These are phyloP conservation scores for Microsporum canis DNA, from an alignment of 2,329 filamentous ascomycete genomes.

Conservation along the genomic window DNA sequence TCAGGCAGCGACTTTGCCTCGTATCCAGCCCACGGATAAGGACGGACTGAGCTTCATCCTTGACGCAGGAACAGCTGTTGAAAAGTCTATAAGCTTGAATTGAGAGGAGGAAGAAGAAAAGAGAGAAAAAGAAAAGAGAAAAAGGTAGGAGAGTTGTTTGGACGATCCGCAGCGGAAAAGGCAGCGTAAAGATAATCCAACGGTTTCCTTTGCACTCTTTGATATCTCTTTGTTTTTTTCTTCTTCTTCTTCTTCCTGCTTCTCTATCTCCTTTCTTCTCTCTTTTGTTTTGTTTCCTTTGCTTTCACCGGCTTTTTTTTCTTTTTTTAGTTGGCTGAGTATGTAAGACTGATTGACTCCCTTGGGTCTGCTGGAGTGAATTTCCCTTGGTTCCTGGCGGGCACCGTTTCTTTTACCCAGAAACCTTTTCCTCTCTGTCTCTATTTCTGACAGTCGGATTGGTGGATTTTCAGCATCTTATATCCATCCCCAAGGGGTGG, in stretches of 20 bases:
- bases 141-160: not conserved
- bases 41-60: slow-evolving; percentile 4
- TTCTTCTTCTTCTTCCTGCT: not conserved
- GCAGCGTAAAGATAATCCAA: not conserved
- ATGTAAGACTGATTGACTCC: not conserved
- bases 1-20: not conserved
- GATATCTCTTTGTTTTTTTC: not conserved
- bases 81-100: slow-evolving; percentile 1
- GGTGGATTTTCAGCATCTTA: not conserved
- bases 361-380: not conserved
- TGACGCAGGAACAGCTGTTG: slow-evolving; percentile 2
- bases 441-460: not conserved
- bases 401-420: not conserved
- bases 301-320: not conserved
- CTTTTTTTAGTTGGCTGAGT: not conserved
- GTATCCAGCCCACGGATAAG: slow-evolving; percentile 2
- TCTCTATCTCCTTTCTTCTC: not conserved
- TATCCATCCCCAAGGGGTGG: slow-evolving; percentile 14
- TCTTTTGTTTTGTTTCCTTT: not conserved
- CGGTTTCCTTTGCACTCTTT: slow-evolving; percentile 1
- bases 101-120: not conserved
- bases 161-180: not conserved
- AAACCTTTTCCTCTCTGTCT: not conserved
- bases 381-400: not conserved
- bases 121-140: not conserved